These are phyloP conservation scores for Lepidium aucheri DNA, from an alignment of 345 rosid species.

Conservation along the genomic window DNA sequence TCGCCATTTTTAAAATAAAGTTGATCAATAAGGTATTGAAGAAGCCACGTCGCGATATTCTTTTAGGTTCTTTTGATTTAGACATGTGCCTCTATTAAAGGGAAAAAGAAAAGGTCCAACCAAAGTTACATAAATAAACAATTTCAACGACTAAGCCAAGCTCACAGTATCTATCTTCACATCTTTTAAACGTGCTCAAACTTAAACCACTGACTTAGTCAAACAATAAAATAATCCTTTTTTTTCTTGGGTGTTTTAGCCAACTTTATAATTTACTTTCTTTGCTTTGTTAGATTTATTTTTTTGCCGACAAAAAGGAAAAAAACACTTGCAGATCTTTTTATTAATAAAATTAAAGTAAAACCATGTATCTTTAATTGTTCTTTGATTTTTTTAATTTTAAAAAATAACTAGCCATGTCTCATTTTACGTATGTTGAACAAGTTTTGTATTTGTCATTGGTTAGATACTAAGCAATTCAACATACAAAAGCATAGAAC, in stretches of 20 bases:
- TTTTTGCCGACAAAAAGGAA: neutral
- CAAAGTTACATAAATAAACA: neutral
- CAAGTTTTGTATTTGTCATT: neutral
- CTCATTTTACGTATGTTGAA: neutral
- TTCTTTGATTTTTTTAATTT: too few relatives aligned
- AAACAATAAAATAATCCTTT: neutral
- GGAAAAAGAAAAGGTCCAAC: constrained; percentile 8
- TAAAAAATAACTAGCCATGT: too few relatives aligned
- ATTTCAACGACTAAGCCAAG: constrained; percentile 4
- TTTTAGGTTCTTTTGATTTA: neutral
- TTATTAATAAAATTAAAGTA: neutral
- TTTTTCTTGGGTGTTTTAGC: neutral
- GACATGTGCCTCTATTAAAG: constrained; percentile 20
- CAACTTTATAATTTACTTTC: neutral
- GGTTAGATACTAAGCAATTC: constrained; percentile 76
- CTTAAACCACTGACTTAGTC: neutral
- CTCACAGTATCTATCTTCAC: neutral
- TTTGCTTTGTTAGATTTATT: neutral
- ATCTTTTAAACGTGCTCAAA: constrained; percentile 18
- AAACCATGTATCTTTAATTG: neutral
- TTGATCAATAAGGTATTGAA: constrained; percentile 2
- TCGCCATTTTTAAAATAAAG: neutral
- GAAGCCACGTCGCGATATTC: constrained; percentile 12
- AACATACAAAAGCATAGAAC: constrained; percentile 81
- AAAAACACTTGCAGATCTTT: neutral